These are phyloP conservation scores for Brettanomyces sp. DNA, from an alignment of 805 yeast genomes.

Conservation along the genomic window DNA sequence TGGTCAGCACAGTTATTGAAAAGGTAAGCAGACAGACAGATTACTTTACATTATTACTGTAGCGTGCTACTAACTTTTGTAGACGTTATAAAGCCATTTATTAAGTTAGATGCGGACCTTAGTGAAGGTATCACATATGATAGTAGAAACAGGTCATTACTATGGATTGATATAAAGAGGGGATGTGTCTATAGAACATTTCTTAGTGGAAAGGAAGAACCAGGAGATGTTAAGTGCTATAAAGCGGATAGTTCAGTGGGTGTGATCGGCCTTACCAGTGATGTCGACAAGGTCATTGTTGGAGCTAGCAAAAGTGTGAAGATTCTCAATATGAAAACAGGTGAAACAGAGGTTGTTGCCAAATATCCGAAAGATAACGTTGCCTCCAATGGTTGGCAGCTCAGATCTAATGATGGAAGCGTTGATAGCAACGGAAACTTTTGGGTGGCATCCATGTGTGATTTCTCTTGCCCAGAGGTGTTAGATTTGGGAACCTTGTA, in stretches of 20 bases:
- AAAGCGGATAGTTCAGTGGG: conserved; percentile 45
- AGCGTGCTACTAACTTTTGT: not conserved
- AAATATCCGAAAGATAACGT: conserved; percentile 31
- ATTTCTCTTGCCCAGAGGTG: conserved; percentile 15
- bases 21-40: conserved; percentile 8
- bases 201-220: conserved; percentile 6
- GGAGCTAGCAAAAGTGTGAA: conserved; percentile 65
- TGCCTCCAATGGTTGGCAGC: conserved; percentile 16
- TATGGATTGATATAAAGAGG: conserved; percentile 38
- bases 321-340: conserved; percentile 34
- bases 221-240: conserved; percentile 25
- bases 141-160: conserved; percentile 40
- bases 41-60: too few species aligned
- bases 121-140: conserved; percentile 64
- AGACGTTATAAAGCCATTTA: conserved; percentile 10
- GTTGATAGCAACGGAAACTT: conserved; percentile 70
- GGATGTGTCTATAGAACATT: conserved; percentile 32
- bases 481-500: conserved; percentile 48
- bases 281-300: conserved; percentile 44
- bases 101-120: conserved; percentile 32
- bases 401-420: conserved; percentile 77
- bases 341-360: conserved; percentile 27
- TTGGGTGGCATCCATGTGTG: conserved; percentile 74
- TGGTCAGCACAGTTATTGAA: conserved; percentile 6
- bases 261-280: conserved; percentile 57